Conservation (phyloP, 2,329 filamentous ascomycete species). For the Bipolaris zeicola region DNA sequence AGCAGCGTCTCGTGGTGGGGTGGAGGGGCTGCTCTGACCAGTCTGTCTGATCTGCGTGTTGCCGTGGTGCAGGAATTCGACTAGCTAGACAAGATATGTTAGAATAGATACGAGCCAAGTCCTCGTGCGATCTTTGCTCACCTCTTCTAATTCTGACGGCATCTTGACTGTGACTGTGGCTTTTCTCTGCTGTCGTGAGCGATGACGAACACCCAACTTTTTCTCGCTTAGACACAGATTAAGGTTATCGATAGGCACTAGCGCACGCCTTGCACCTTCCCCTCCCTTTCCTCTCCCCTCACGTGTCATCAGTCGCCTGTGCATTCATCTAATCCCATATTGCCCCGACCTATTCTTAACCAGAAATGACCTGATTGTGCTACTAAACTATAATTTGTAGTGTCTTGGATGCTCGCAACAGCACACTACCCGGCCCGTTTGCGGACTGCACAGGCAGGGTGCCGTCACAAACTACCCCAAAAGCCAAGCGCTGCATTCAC, state of each 20-base stretch:
- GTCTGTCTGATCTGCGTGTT: conserved; percentile 89
- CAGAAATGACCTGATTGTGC: neutral
- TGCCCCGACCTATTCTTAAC: conserved; percentile 12
- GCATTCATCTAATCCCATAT: conserved; percentile 10
- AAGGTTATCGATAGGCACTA: conserved; percentile 44
- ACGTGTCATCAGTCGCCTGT: conserved; percentile 10
- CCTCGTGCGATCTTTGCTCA: conserved; percentile 19
- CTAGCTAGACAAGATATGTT: conserved; percentile 63
- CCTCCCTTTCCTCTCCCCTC: conserved; percentile 2
- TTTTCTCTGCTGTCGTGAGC: conserved; percentile 15
- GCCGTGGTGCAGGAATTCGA: conserved; percentile 90
- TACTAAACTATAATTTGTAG: neutral
- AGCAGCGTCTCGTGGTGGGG: conserved; percentile 26
- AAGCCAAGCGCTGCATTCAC: neutral
- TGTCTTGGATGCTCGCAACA: neutral
- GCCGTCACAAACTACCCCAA: conserved; percentile 1
- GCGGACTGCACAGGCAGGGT: conserved; percentile 1
- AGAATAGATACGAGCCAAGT: neutral
- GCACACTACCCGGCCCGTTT: neutral
- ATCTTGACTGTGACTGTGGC: conserved; percentile 41
- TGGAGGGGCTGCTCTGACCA: conserved; percentile 55
- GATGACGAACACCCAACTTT: conserved; percentile 35
- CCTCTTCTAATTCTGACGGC: conserved; percentile 59
- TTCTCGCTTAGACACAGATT: conserved; percentile 23
- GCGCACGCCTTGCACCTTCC: conserved; percentile 4